These are phyloP conservation scores for Cutaneotrichosporon spelunceum DNA, from an alignment of 1,284 basidiomycete genomes.

Conservation along the genomic window DNA sequence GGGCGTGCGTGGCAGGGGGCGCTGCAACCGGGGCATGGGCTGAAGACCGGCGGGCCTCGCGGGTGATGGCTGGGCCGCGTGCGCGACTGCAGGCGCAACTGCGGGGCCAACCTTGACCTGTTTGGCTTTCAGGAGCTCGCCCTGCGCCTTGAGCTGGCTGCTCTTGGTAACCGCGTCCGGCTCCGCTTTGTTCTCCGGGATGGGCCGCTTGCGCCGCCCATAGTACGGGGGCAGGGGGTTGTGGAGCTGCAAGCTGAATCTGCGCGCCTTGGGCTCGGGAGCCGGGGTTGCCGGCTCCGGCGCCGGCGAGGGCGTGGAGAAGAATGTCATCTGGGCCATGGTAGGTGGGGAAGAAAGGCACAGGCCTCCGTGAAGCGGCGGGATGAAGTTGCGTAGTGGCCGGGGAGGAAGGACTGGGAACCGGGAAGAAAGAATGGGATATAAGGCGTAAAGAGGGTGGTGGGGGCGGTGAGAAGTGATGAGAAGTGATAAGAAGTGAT, in stretches of 20 bases:
- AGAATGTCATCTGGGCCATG: neutral
- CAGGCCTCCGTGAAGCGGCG: neutral
- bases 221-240: conserved; percentile 1
- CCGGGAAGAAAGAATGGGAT: no score
- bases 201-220: neutral
- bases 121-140: neutral
- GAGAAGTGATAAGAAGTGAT: no score
- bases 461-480: no score
- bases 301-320: neutral
- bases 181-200: neutral
- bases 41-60: neutral
- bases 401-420: no score
- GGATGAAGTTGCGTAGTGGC: no score
- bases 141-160: neutral
- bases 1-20: neutral
- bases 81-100: no score
- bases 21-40: neutral
- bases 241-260: conserved; percentile 7
- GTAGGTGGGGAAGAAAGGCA: neutral
- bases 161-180: neutral
- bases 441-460: no score
- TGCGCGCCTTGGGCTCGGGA: neutral
- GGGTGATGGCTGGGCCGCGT: neutral
- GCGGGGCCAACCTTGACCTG: no score
- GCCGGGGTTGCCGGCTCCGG: neutral